A percentile compares a stretch with the other conserved stretches of the same genome.
Conservation (phyloP, 352 stramenopile species). For the Phytophthora constricta region DNA sequence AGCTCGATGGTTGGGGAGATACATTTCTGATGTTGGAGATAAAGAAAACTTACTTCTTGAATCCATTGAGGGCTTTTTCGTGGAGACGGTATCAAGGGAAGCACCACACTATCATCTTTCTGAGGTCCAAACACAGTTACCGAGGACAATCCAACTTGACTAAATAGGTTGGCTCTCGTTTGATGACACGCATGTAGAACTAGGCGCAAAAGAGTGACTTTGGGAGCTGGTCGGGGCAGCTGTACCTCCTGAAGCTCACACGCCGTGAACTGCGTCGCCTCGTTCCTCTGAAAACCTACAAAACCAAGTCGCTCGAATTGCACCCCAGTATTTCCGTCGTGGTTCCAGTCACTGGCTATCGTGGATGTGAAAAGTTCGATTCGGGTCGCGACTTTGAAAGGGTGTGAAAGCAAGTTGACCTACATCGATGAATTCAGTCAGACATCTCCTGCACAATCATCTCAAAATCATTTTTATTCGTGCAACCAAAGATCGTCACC, state of each 20-base stretch:
- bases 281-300: constrained; percentile 41
- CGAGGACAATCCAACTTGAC: constrained; percentile 54
- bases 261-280: constrained; percentile 25
- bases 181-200: constrained; percentile 54
- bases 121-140: constrained; percentile 28
- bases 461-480: neutral
- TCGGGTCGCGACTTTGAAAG: constrained; percentile 50
- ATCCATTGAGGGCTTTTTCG: neutral
- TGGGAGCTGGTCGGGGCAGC: constrained; percentile 19
- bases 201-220: constrained; percentile 47
- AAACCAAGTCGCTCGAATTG: constrained; percentile 53
- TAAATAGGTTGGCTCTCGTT: constrained; percentile 53
- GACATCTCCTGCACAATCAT: neutral
- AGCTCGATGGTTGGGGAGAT: no score
- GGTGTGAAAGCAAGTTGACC: constrained; percentile 45
- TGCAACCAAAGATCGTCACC: neutral
- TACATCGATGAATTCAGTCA: constrained; percentile 2
- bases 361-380: constrained; percentile 55
- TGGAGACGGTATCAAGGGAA: constrained; percentile 24
- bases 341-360: neutral
- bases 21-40: neutral
- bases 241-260: constrained; percentile 65
- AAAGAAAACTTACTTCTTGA: neutral
- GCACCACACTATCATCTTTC: neutral
- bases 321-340: constrained; percentile 15